These are phyloP conservation scores for Coemansia sp. DNA, from an alignment of 192 early-diverging fungal species.

Conservation along the genomic window DNA sequence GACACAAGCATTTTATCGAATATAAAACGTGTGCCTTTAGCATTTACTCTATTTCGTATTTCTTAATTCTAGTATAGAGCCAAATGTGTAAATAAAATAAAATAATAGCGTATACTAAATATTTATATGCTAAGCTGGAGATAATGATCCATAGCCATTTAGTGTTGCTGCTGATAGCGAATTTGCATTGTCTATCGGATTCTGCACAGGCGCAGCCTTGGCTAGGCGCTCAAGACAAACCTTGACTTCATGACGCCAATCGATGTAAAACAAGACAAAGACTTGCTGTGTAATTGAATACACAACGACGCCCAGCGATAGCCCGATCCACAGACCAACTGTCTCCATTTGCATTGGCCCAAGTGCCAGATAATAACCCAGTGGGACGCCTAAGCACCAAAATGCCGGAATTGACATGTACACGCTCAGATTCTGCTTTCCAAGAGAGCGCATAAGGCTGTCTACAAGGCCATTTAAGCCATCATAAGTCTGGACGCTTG, in stretches of 20 bases:
- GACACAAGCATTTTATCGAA: no score
- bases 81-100: not conserved
- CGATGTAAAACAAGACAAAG: slow-evolving; percentile 34
- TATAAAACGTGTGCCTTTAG: no score
- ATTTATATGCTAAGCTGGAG: not conserved
- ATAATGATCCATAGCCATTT: not conserved
- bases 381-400: slow-evolving; percentile 53
- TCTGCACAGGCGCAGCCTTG: slow-evolving; percentile 8
- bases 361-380: slow-evolving; percentile 56
- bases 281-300: slow-evolving; percentile 34
- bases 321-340: slow-evolving; percentile 66
- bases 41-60: no score
- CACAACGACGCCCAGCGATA: slow-evolving; percentile 55
- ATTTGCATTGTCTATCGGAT: not conserved
- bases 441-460: slow-evolving; percentile 57
- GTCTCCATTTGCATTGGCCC: slow-evolving; percentile 45
- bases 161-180: not conserved
- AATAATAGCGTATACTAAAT: not conserved
- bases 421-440: slow-evolving; percentile 55
- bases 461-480: slow-evolving; percentile 62
- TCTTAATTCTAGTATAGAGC: no score
- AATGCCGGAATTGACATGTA: slow-evolving; percentile 53
- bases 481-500: slow-evolving; percentile 49
- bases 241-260: slow-evolving; percentile 53
- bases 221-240: slow-evolving; percentile 37